Evolutionary conservation across 805 yeast species (phyloP).

Genomic region (Lipomyces sp.): DNA sequence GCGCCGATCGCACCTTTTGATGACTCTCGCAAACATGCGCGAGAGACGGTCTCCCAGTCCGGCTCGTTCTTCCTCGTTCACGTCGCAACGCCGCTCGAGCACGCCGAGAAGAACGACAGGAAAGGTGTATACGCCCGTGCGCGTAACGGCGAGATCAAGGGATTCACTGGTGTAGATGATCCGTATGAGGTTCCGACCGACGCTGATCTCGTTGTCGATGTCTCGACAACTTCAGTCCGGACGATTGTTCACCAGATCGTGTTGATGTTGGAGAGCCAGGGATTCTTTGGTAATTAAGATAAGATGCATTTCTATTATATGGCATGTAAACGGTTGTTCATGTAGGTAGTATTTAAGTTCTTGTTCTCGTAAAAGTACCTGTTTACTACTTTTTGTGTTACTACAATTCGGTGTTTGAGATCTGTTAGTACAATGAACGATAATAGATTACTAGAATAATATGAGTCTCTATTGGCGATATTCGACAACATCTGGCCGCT

Average conservation of each 20-base stretch:
- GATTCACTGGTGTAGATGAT: constrained; percentile 54
- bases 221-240: constrained; percentile 61
- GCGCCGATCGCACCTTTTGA: constrained; percentile 58
- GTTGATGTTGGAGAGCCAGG: constrained; percentile 76
- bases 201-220: constrained; percentile 63
- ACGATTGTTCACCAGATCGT: constrained; percentile 77
- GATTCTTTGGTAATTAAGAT: constrained; percentile 61
- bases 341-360: not conserved
- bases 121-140: constrained; percentile 56
- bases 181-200: constrained; percentile 55
- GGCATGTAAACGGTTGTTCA: not conserved
- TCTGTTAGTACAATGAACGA: no score
- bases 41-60: constrained; percentile 52
- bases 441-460: not conserved
- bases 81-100: constrained; percentile 56
- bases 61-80: constrained; percentile 60
- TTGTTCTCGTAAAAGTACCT: not conserved
- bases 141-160: constrained; percentile 54
- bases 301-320: not conserved
- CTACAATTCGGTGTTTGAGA: no score
- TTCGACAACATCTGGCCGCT: constrained; percentile 1
- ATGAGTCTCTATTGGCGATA: not conserved
- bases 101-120: constrained; percentile 55
- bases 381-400: not conserved
- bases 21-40: constrained; percentile 52